Conservation (phyloP, 495 filamentous ascomycete species). For the Friedmanniomyces simplex region DNA sequence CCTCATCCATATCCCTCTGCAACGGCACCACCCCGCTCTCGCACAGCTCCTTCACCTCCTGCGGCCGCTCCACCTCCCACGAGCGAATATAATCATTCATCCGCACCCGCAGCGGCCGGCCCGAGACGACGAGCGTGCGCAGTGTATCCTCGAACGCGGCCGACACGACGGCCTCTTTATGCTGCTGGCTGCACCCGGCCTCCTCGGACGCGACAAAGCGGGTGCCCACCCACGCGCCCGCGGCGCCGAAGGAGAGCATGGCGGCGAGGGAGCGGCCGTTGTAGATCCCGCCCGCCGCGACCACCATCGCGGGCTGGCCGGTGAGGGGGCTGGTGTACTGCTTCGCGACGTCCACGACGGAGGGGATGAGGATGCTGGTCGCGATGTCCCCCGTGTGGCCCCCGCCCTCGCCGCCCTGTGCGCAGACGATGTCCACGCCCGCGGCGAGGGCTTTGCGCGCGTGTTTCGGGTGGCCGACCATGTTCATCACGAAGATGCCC, state of each 20-base stretch:
- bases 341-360: conserved; percentile 35
- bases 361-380: conserved; percentile 34
- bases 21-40: conserved; percentile 66
- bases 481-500: conserved; percentile 80
- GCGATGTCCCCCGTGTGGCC: conserved; percentile 37
- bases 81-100: conserved; percentile 69
- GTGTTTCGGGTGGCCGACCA: conserved; percentile 88
- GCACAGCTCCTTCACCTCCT: conserved; percentile 61
- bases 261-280: conserved; percentile 33
- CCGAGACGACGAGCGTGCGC: conserved; percentile 67
- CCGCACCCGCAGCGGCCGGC: conserved; percentile 67
- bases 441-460: conserved; percentile 69
- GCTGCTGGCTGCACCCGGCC: conserved; percentile 63
- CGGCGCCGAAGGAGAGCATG: conserved; percentile 34
- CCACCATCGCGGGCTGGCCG: conserved; percentile 33
- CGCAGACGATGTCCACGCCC: conserved; percentile 75
- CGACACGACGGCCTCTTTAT: conserved; percentile 70
- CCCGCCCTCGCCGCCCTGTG: conserved; percentile 35
- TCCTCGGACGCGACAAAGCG: conserved; percentile 70
- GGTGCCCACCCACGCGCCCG: conserved; percentile 50
- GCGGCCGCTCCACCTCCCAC: conserved; percentile 60
- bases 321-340: conserved; percentile 35
- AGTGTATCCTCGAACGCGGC: conserved; percentile 66
- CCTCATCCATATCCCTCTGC: conserved; percentile 63
- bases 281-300: conserved; percentile 35